A percentile compares a stretch with the other conserved stretches of the same genome.
Conservation (phyloP, 129 eudicot species). For the Apium graveolens region DNA sequence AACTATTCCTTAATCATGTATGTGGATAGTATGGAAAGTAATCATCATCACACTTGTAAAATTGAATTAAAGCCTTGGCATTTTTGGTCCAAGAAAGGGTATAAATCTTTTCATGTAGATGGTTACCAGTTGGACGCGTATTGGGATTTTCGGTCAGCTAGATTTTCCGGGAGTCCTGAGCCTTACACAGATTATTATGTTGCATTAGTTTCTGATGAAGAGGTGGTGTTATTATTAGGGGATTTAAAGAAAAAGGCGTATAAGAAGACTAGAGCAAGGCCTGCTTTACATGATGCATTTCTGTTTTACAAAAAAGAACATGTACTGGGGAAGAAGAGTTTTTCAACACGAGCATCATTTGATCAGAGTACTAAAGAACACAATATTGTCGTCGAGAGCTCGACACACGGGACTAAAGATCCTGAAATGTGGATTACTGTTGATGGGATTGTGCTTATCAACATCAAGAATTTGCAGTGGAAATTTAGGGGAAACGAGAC, state of each 20-base stretch:
- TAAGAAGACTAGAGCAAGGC: constrained; percentile 57
- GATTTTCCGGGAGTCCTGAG: constrained; percentile 73
- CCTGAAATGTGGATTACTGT: constrained; percentile 95
- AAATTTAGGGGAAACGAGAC: constrained; percentile 46
- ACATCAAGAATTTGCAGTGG: constrained; percentile 55
- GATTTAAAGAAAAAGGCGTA: constrained; percentile 61
- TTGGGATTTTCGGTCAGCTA: constrained; percentile 86
- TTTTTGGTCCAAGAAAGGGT: constrained; percentile 87
- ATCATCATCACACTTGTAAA: constrained; percentile 50
- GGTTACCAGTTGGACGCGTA: constrained; percentile 56
- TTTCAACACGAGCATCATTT: constrained; percentile 59
- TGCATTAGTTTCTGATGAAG: constrained; percentile 71
- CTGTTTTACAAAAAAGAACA: constrained; percentile 63
- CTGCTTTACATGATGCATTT: constrained; percentile 46
- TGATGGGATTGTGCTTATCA: constrained; percentile 71
- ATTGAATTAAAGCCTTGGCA: constrained; percentile 93
- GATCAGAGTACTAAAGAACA: constrained; percentile 48
- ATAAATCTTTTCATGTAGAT: constrained; percentile 64
- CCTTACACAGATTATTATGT: constrained; percentile 66
- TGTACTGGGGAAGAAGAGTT: constrained; percentile 65
- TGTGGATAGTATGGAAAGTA: constrained; percentile 47
- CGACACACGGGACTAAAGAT: constrained; percentile 48
- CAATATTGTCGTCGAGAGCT: constrained; percentile 67
- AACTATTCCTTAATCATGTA: constrained; percentile 46
- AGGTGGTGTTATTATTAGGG: constrained; percentile 68